A percentile compares a stretch with the other conserved stretches of the same genome.
Evolutionary conservation across 345 rosid species (phyloP).

Genomic region (Conringia planisiliqua): DNA sequence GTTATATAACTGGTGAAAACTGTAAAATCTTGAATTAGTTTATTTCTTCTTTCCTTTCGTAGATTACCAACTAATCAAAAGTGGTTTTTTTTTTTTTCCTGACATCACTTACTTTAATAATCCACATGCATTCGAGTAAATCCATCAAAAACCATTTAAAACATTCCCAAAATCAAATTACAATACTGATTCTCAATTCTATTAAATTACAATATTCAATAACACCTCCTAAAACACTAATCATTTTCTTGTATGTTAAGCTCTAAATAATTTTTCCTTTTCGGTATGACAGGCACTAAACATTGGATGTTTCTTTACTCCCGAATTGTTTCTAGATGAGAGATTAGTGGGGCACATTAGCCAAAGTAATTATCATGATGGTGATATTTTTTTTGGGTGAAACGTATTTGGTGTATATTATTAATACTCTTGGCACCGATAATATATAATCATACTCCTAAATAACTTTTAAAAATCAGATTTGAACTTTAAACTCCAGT

Average conservation of each 20-base stretch:
- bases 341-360: not conserved
- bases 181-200: too few relatives aligned
- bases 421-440: not conserved
- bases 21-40: too few relatives aligned
- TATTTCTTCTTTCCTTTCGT: not conserved
- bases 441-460: not conserved
- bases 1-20: not conserved
- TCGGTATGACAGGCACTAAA: not conserved
- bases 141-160: too few relatives aligned
- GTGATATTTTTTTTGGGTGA: not conserved
- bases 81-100: not conserved
- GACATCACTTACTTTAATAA: not conserved
- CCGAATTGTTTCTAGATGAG: not conserved
- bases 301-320: not conserved
- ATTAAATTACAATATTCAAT: too few relatives aligned
- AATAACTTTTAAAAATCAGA: not conserved
- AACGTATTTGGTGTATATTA: not conserved
- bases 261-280: not conserved
- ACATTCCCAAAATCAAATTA: too few relatives aligned
- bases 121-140: too few relatives aligned
- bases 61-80: not conserved
- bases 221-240: not conserved
- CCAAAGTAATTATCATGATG: not conserved
- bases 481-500: not conserved
- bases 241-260: not conserved